Conservation (phyloP, 2,329 filamentous ascomycete species). For the Dactylellina sp. region DNA sequence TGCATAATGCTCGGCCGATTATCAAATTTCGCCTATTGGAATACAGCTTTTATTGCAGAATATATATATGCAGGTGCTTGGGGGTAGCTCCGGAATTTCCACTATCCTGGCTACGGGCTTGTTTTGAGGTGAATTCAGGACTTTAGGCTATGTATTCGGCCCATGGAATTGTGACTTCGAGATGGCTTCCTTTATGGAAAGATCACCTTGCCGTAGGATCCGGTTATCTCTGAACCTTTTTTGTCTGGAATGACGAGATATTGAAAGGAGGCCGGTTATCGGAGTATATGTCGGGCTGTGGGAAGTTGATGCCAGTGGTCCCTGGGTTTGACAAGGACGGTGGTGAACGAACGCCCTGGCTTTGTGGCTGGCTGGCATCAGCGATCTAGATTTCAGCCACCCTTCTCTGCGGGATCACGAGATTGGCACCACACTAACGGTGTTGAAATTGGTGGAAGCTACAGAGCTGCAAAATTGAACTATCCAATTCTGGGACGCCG, state of each 20-base stretch:
- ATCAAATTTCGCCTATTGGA: constrained; percentile 22
- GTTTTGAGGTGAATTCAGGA: constrained; percentile 39
- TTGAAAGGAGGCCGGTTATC: constrained; percentile 8
- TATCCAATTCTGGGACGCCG: not conserved
- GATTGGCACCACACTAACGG: not conserved
- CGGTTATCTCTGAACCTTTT: not conserved
- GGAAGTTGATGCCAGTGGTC: not conserved
- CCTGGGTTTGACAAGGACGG: not conserved
- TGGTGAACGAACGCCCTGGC: constrained; percentile 9
- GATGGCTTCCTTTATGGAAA: constrained; percentile 12
- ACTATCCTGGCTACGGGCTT: not conserved
- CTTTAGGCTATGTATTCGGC: constrained; percentile 49
- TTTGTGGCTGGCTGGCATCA: constrained; percentile 4
- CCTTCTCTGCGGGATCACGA: constrained; percentile 16
- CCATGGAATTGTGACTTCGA: constrained; percentile 52
- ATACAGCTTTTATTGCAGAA: constrained; percentile 7
- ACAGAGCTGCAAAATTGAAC: not conserved
- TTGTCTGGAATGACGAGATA: not conserved
- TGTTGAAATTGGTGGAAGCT: constrained; percentile 1
- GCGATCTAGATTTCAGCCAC: constrained; percentile 21
- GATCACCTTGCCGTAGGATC: constrained; percentile 5
- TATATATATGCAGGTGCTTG: constrained; percentile 13
- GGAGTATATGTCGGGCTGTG: constrained; percentile 30
- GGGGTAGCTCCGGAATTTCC: constrained; percentile 14
- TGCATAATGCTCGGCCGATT: constrained; percentile 3